Conservation (phyloP, 352 stramenopile species). For the Phytophthora pistaciae region DNA sequence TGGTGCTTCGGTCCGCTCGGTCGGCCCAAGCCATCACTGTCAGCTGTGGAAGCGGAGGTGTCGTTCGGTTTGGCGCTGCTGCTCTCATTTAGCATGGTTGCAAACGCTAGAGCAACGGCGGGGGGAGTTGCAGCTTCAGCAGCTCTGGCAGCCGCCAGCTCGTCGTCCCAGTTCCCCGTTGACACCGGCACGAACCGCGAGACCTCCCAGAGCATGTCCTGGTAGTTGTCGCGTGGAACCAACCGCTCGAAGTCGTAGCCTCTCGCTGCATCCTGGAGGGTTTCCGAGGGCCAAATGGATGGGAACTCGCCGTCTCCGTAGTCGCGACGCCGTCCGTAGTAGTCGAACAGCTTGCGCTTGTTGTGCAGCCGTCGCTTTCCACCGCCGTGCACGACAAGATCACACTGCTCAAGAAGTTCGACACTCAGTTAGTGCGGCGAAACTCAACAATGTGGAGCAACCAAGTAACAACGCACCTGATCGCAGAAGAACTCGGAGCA, state of each 20-base stretch:
- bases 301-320: constrained; percentile 93
- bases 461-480: constrained; percentile 40
- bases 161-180: constrained; percentile 42
- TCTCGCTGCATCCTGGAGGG: constrained; percentile 75
- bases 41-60: not conserved
- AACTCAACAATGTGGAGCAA: not conserved
- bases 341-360: constrained; percentile 91
- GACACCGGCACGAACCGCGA: constrained; percentile 61
- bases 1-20: constrained; percentile 13
- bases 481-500: constrained; percentile 94
- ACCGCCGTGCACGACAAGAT: constrained; percentile 82
- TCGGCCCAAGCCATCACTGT: constrained; percentile 6
- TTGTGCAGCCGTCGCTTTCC: constrained; percentile 81
- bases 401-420: constrained; percentile 57
- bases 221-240: constrained; percentile 65
- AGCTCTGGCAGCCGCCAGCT: constrained; percentile 5
- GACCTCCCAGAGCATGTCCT: constrained; percentile 74
- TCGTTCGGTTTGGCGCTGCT: constrained; percentile 7
- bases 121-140: constrained; percentile 10
- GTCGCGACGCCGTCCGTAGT: constrained; percentile 91
- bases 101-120: constrained; percentile 30
- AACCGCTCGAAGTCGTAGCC: constrained; percentile 76
- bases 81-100: constrained; percentile 18
- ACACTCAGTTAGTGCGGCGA: not conserved
- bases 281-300: constrained; percentile 90